phyloP scores from a whole-genome alignment of 331 rosid species.

The Acacia concinna region DNA sequence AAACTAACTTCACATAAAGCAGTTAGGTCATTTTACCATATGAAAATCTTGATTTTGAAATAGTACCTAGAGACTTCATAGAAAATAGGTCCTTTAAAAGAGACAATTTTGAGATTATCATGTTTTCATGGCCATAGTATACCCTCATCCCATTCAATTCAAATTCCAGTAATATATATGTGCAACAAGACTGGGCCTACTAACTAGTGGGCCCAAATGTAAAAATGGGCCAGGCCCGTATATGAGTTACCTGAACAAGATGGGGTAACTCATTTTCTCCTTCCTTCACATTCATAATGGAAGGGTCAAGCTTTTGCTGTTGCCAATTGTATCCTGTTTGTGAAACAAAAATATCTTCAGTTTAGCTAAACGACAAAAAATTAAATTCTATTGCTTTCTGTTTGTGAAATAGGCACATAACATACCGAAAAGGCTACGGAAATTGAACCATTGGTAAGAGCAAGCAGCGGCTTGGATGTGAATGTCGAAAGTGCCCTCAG shows the following conservation, averaged over 20 bases:
- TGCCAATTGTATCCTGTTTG: conserved; percentile 81
- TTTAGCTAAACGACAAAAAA: not conserved
- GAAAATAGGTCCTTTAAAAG: not conserved
- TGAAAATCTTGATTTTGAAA: too few relatives aligned
- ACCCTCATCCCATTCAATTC: too few relatives aligned
- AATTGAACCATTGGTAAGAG: conserved; percentile 94
- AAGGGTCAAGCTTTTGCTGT: conserved; percentile 72
- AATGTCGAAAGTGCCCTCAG: conserved; percentile 49
- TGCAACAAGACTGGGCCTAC: not conserved
- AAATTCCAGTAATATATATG: not conserved
- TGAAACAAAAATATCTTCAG: not conserved
- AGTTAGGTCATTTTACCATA: too few relatives aligned
- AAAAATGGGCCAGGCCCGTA: not conserved
- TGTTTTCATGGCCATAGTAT: too few relatives aligned
- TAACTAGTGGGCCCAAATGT: not conserved
- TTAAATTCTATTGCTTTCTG: too few relatives aligned
- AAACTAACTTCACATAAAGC: not conserved
- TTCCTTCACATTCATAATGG: conserved; percentile 63
- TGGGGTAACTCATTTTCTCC: conserved; percentile 61
- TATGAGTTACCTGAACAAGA: conserved; percentile 85
- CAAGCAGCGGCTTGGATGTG: conserved; percentile 76
- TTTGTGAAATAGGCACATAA: not conserved
- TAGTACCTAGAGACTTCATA: too few relatives aligned
- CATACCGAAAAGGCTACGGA: conserved; percentile 70
- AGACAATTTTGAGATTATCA: too few relatives aligned